A percentile compares a stretch with the other conserved stretches of the same genome.
Evolutionary conservation across 352 stramenopile genomes (phyloP).

Genomic region (Phytopythium chamaehyphon): DNA sequence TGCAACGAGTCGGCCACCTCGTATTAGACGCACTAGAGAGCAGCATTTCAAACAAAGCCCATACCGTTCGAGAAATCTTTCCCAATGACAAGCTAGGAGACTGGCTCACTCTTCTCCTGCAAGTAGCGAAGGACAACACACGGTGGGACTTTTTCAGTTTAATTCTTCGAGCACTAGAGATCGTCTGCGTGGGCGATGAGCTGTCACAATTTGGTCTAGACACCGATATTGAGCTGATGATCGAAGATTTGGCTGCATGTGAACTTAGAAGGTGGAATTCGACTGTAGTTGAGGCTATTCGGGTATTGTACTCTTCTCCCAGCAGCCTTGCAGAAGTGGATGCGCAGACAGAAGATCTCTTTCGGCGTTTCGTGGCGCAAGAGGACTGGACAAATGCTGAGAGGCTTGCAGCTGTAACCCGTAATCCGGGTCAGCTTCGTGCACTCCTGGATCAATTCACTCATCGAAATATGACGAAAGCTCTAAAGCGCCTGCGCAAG

Average conservation of each 20-base stretch:
- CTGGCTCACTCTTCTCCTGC: slow-evolving; percentile 22
- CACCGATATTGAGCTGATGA: neutral
- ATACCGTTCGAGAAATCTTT: neutral
- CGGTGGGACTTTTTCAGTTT: slow-evolving; percentile 49
- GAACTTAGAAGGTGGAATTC: slow-evolving; percentile 31
- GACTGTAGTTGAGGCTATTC: slow-evolving; percentile 43
- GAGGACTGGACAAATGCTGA: slow-evolving; percentile 50
- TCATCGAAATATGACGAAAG: slow-evolving; percentile 41
- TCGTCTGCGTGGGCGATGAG: slow-evolving; percentile 11
- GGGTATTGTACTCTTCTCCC: slow-evolving; percentile 22
- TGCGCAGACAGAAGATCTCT: slow-evolving; percentile 8
- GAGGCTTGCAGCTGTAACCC: slow-evolving; percentile 17
- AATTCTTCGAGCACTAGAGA: slow-evolving; percentile 28
- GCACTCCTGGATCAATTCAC: slow-evolving; percentile 25
- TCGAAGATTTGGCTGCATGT: neutral
- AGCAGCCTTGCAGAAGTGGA: neutral
- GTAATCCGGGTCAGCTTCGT: slow-evolving; percentile 25
- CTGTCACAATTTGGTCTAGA: neutral
- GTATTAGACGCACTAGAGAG: slow-evolving; percentile 52
- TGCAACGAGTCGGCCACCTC: slow-evolving; percentile 52
- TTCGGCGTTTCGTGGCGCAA: slow-evolving; percentile 28
- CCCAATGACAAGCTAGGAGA: slow-evolving; percentile 2
- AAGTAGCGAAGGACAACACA: slow-evolving; percentile 15
- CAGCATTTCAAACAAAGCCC: slow-evolving; percentile 4
- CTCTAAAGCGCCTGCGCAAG: slow-evolving; percentile 48